These are phyloP conservation scores for Solanum etuberosum DNA, from an alignment of 257 asterid genomes.

Conservation along the genomic window DNA sequence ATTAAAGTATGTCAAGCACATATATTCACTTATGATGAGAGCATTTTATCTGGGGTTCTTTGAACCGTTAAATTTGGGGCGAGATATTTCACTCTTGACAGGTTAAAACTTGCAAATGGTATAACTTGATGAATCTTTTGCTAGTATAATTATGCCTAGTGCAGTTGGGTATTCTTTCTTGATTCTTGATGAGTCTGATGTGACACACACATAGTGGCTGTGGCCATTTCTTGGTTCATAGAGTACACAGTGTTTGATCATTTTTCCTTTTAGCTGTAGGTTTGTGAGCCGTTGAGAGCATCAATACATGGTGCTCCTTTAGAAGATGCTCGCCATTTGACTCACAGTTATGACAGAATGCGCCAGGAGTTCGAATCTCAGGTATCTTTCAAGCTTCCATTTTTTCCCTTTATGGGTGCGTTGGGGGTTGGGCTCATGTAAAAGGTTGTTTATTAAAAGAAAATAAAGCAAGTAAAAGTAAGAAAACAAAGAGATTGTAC, in stretches of 20 bases:
- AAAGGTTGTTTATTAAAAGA: neutral
- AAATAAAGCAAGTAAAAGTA: neutral
- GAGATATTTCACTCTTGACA: neutral
- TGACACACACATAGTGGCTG: neutral
- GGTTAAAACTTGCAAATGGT: neutral
- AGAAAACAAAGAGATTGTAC: neutral
- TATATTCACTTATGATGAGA: neutral
- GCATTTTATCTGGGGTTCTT: neutral
- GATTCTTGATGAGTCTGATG: neutral
- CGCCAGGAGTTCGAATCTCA: slow-evolving; percentile 85
- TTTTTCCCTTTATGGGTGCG: neutral
- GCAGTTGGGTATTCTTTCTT: neutral
- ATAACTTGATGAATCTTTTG: neutral
- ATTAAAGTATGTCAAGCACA: neutral
- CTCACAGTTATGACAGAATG: slow-evolving; percentile 69
- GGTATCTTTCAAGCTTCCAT: slow-evolving; percentile 27
- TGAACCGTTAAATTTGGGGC: neutral
- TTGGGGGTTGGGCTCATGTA: neutral
- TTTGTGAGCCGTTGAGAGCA: slow-evolving; percentile 72
- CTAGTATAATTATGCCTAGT: neutral
- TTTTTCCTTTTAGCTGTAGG: slow-evolving; percentile 27
- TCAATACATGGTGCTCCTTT: slow-evolving; percentile 71
- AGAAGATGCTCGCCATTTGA: slow-evolving; percentile 94
- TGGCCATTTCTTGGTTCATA: neutral
- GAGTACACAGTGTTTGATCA: neutral